Evolutionary conservation across 2,329 filamentous ascomycete genomes (phyloP).

Genomic region (Elsinoe arachidis): DNA sequence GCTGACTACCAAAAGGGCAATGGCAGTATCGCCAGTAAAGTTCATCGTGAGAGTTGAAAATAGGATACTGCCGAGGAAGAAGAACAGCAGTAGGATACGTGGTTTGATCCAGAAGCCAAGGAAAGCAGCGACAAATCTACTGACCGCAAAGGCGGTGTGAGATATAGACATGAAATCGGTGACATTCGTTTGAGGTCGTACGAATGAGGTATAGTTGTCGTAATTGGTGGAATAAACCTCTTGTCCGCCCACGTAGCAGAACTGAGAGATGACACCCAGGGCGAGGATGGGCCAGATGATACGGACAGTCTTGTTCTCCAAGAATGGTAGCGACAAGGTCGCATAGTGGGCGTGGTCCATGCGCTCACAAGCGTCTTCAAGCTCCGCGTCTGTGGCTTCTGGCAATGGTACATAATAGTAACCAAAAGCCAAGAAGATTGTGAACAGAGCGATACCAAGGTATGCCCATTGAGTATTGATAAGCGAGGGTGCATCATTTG

Average conservation of each 20-base stretch:
- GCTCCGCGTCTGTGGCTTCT: conserved; percentile 52
- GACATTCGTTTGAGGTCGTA: conserved; percentile 30
- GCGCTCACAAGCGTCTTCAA: conserved; percentile 47
- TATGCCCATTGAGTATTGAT: conserved; percentile 59
- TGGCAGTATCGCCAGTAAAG: conserved; percentile 35
- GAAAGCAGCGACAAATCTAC: conserved; percentile 49
- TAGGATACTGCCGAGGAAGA: conserved; percentile 45
- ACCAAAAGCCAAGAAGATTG: conserved; percentile 47
- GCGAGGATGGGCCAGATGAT: conserved; percentile 50
- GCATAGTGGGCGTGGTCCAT: conserved; percentile 42
- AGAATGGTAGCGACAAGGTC: conserved; percentile 23
- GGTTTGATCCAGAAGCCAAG: conserved; percentile 49
- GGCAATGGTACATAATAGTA: conserved; percentile 56
- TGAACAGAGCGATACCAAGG: conserved; percentile 54
- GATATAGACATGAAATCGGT: conserved; percentile 44
- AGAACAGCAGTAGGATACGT: conserved; percentile 47
- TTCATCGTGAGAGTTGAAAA: conserved; percentile 46
- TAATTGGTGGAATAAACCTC: conserved; percentile 47
- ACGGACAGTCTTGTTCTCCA: conserved; percentile 31
- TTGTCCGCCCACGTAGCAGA: conserved; percentile 54
- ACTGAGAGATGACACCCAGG: conserved; percentile 47
- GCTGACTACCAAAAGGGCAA: conserved; percentile 43
- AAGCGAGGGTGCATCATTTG: conserved; percentile 41
- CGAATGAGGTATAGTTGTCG: conserved; percentile 33
- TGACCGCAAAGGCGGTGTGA: conserved; percentile 50